Conservation (phyloP, 805 yeast species). For the Yarrowia sp. region DNA sequence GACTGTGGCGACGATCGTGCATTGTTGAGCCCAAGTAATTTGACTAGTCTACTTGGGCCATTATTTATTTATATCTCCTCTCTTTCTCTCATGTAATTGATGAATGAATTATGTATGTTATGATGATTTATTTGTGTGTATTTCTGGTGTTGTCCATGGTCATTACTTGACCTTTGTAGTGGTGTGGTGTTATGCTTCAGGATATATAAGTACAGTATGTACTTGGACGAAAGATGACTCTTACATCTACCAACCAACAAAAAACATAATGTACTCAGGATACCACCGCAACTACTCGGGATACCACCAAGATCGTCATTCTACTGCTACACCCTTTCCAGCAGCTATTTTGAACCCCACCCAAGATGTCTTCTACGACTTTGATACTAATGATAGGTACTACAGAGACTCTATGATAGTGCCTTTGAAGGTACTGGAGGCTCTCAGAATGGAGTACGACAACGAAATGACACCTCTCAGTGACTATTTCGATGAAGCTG, state of each 20-base stretch:
- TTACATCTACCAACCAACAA: no score
- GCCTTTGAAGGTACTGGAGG: background rate
- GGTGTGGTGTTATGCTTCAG: background rate
- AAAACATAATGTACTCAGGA: constrained; percentile 5
- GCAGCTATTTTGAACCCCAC: background rate
- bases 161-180: background rate
- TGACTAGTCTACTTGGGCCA: background rate
- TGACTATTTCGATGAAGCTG: background rate
- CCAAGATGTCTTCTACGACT: background rate
- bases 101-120: constrained; percentile 22
- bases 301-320: background rate
- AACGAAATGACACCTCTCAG: background rate
- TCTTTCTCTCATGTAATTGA: constrained; percentile 12
- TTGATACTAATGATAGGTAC: background rate
- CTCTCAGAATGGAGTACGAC: background rate
- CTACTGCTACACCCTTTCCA: background rate
- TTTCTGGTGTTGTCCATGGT: background rate
- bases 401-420: background rate
- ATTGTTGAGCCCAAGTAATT: constrained; percentile 49
- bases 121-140: background rate
- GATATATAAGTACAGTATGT: background rate
- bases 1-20: constrained; percentile 51
- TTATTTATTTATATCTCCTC: constrained; percentile 30
- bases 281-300: background rate
- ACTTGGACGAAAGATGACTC: no score